Base-by-base conservation (phyloP, 805 yeast genomes). In the Pichia exigua region DNA sequence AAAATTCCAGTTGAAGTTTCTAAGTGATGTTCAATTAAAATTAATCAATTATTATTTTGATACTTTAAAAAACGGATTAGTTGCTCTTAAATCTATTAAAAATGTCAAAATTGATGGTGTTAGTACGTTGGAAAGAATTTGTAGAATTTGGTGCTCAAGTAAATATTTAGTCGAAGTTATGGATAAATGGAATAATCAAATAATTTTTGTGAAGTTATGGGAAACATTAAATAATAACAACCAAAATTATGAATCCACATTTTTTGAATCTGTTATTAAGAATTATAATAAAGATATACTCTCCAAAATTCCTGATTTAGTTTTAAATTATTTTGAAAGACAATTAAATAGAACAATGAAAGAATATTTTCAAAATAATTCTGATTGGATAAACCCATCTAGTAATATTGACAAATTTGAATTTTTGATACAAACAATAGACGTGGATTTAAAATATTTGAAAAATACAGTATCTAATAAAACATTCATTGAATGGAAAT, bases 1-100 rank as follows among this genome's bases (percentile, higher is more conserved):
- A 18, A 75, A 75, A 44, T 78, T 73, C 56, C 82, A 83, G 54
- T 68, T 81, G 51, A 73, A 76, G 56, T 82, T 80, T 55, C 69
- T 84, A 9, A 69, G 79, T 20, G 77, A 75, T 22, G 76, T 85
- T 44, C 91, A 85, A 62, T 61, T 83, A 44, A 70, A 72, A 24
- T 60, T 85, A 27, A 59, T 85, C 27, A 84, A 82, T 48, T 67
- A 66, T 42, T 84, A 82, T 60, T 72, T 70, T 54, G 70, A 67
- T 8, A 67, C 68, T 15, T 62, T 82, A 40, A 64, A 69, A 39
- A 69, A 67, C 15, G 71, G 76, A 17, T 65, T 74, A 30, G 68
- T 70, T 32, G 72, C 73, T 2, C 73, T 77, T 54, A 76, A 76
- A 72, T 17, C 58, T 57, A 58, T 65, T 62, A 56, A 61, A 51